These are phyloP conservation scores for Cardamine resedifolia DNA, from an alignment of 345 rosid genomes.

Conservation along the genomic window DNA sequence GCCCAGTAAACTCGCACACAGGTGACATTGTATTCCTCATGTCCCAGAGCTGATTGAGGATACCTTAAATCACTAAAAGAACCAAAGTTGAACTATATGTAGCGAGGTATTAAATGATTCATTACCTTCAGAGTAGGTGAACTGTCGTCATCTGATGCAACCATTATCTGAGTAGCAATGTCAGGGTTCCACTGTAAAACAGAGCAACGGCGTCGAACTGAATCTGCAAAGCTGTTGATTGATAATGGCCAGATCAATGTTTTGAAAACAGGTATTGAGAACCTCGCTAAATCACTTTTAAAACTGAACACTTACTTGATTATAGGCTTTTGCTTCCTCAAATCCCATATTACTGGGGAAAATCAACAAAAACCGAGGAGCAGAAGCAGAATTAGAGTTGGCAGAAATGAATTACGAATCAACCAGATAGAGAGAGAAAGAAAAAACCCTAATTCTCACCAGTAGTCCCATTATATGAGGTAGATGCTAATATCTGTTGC, in stretches of 20 bases:
- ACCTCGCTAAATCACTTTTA: background rate
- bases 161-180: constrained; percentile 92
- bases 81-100: constrained; percentile 11
- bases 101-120: constrained; percentile 3
- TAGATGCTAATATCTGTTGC: constrained; percentile 89
- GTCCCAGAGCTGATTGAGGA: constrained; percentile 87
- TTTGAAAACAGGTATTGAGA: constrained; percentile 4
- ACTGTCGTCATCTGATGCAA: constrained; percentile 95
- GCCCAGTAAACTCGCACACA: constrained; percentile 85
- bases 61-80: constrained; percentile 24
- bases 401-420: background rate
- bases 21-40: constrained; percentile 93
- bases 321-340: constrained; percentile 93
- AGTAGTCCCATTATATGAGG: constrained; percentile 91
- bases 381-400: background rate
- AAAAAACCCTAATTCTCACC: constrained; percentile 51
- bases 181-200: constrained; percentile 99
- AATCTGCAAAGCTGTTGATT: constrained; percentile 80
- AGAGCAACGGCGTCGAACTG: constrained; percentile 87
- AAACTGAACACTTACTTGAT: constrained; percentile 62
- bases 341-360: constrained; percentile 88
- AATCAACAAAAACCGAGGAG: constrained; percentile 11
- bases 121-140: constrained; percentile 82
- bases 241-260: constrained; percentile 28
- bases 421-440: constrained; percentile 4